Base-by-base conservation (phyloP, 495 filamentous ascomycete genomes). In the Penicillium cataractarum region DNA sequence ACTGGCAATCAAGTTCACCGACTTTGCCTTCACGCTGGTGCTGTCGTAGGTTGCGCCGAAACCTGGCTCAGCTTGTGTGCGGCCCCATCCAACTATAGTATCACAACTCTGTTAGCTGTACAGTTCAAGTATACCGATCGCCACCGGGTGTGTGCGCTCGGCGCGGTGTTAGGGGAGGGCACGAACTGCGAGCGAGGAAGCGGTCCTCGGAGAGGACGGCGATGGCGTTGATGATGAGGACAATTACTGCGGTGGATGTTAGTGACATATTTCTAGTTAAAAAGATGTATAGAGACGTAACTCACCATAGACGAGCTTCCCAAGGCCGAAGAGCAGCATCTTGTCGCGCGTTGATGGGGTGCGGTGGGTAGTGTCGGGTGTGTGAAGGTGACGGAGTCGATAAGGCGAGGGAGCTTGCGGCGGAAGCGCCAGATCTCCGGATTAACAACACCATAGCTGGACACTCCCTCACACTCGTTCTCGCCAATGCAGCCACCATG, bases 161-260 rank as follows among this genome's bases (percentile, higher is more conserved):
- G 19, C 21, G 19, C 40, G 40, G 42, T 46, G 42, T 21, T 12
- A 65, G 35, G 44, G 37, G 56, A 48, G 54, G 52, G 33, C 53
- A 79, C 87, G 67, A 89, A 96, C 92, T 95, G 68, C 96, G 87
- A 54, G 96, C 95, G 54, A 99, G 89, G 76, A 99, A 99, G 32
- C 96, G 88, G 80, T 99, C 95, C 86, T 99, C 94, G 69, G 93
- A 97, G 53, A 98, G 89, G 76, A 99, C 88, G 55, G 93, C 92
- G 72, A 98, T 91, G 42, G 92, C 91, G 79, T 99, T 99, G 71
- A 93, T 86, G 73, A 98, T 84, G 71, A 99, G 90, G 73, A 96
- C 79, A 60, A 85, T 82, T 55, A 92, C 92, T 95, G 70, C 24
- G 51, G 58, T 61, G 53, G 53, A 70, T 12, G 21, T 57, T 33